Evolutionary conservation across 208 protist species (phyloP).

Genomic region (Acanthamoeba divionensis): DNA sequence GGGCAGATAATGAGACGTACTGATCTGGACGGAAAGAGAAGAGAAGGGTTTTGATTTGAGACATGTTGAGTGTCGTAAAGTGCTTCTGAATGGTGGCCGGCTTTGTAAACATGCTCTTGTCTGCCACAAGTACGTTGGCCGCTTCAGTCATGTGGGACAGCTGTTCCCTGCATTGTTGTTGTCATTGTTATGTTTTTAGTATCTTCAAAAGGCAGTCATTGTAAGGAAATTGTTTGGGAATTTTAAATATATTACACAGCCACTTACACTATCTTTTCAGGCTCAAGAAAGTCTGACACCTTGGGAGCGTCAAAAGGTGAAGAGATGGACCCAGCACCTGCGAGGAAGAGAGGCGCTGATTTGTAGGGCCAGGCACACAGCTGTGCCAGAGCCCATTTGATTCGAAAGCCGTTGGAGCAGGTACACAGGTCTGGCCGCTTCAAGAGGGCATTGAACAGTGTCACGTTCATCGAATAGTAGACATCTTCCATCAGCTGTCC

Average conservation of each 20-base stretch:
- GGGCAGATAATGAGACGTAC: background rate
- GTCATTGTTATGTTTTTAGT: background rate
- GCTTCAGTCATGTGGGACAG: slow-evolving; percentile 23
- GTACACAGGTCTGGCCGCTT: slow-evolving; percentile 37
- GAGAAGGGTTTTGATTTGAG: background rate
- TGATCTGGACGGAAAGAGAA: slow-evolving; percentile 27
- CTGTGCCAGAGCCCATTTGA: slow-evolving; percentile 18
- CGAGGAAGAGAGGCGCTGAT: too few species aligned
- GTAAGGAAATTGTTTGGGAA: too few species aligned
- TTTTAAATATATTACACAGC: too few species aligned
- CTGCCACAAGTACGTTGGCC: slow-evolving; percentile 2
- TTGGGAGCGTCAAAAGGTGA: too few species aligned
- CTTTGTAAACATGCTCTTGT: slow-evolving; percentile 37
- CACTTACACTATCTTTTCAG: slow-evolving; percentile 11
- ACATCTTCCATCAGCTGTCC: background rate
- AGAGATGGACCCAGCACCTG: too few species aligned
- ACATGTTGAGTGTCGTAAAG: background rate
- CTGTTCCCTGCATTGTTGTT: background rate
- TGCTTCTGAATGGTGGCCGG: background rate
- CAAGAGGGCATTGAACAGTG: slow-evolving; percentile 1
- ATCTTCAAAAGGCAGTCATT: background rate
- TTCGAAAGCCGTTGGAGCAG: slow-evolving; percentile 43
- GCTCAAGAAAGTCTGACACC: background rate
- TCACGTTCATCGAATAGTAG: slow-evolving; percentile 24
- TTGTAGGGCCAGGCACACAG: slow-evolving; percentile 6